Conservation (phyloP, 768 basidiomycete genomes). For the Cystofilobasidium ferigula region DNA sequence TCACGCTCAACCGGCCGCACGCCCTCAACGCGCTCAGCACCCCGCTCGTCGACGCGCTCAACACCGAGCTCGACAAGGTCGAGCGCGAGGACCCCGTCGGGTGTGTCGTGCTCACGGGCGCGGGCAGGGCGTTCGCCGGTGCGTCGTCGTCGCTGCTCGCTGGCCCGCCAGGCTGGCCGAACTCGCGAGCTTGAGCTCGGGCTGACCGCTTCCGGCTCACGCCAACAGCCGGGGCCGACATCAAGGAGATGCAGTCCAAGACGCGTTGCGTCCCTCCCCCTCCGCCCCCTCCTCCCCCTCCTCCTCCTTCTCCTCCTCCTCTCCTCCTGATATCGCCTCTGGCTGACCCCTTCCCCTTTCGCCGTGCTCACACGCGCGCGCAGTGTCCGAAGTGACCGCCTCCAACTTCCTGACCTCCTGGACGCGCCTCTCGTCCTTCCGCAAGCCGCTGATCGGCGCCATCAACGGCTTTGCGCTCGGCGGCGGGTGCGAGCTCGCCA, state of each 20-base stretch:
- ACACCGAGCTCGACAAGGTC: slow-evolving; percentile 58
- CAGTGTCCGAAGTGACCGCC: slow-evolving; percentile 78
- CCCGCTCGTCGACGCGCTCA: slow-evolving; percentile 69
- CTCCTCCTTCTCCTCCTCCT: slow-evolving; percentile 5
- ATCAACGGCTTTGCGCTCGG: slow-evolving; percentile 97
- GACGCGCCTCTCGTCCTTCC: slow-evolving; percentile 57
- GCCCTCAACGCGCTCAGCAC: slow-evolving; percentile 77
- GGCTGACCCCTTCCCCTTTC: not conserved
- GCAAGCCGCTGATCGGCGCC: slow-evolving; percentile 91
- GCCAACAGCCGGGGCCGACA: slow-evolving; percentile 76
- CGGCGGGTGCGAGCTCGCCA: slow-evolving; percentile 90
- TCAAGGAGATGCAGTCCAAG: slow-evolving; percentile 99
- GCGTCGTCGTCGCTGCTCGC: slow-evolving; percentile 31
- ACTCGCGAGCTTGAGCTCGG: not conserved
- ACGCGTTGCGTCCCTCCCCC: slow-evolving; percentile 48
- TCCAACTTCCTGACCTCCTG: slow-evolving; percentile 72
- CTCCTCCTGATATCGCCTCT: not conserved
- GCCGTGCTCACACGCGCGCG: not conserved
- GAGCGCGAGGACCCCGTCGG: slow-evolving; percentile 62
- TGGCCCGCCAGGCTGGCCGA: not conserved
- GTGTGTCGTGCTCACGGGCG: slow-evolving; percentile 80
- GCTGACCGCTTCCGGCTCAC: not conserved
- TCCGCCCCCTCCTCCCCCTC: not conserved
- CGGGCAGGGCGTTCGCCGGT: slow-evolving; percentile 84
- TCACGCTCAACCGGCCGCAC: slow-evolving; percentile 81